phyloP scores from a whole-genome alignment of 1,284 basidiomycete species.

The Xerocomus nothofagi region DNA sequence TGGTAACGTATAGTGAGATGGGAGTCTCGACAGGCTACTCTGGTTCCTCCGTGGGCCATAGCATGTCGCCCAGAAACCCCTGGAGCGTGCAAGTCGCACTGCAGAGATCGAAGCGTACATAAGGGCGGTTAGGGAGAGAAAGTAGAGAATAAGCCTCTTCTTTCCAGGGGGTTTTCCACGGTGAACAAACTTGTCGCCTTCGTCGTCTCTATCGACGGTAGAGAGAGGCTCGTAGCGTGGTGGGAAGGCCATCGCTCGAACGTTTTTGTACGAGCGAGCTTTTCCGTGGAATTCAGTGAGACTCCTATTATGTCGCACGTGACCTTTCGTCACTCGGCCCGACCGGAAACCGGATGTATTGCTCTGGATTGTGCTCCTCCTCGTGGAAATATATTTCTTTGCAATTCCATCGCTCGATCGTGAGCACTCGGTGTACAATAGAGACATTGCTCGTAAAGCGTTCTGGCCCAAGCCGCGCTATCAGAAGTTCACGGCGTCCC shows the following conservation, averaged over 20 bases:
- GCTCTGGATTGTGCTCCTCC: too few species aligned
- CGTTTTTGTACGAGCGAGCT: not conserved
- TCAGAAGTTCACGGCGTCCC: too few species aligned
- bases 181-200: not conserved
- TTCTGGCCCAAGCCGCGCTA: too few species aligned
- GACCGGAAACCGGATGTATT: too few species aligned
- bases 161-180: conserved; percentile 8
- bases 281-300: not conserved
- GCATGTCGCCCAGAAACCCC: conserved; percentile 24
- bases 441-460: too few species aligned
- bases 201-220: conserved; percentile 17
- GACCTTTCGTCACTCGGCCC: not conserved
- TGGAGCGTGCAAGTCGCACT: conserved; percentile 20
- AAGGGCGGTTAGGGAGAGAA: conserved; percentile 12
- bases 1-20: conserved; percentile 52
- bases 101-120: conserved; percentile 18
- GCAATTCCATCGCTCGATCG: too few species aligned
- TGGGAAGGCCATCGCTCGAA: conserved; percentile 24
- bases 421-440: too few species aligned
- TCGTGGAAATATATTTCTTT: too few species aligned
- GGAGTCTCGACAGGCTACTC: conserved; percentile 35
- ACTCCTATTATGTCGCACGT: not conserved
- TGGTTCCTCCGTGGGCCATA: conserved; percentile 25
- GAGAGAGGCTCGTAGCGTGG: conserved; percentile 26
- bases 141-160: conserved; percentile 20